Conservation (phyloP, 371 early-diverging fungal genomes). For the Circinella minor region DNA sequence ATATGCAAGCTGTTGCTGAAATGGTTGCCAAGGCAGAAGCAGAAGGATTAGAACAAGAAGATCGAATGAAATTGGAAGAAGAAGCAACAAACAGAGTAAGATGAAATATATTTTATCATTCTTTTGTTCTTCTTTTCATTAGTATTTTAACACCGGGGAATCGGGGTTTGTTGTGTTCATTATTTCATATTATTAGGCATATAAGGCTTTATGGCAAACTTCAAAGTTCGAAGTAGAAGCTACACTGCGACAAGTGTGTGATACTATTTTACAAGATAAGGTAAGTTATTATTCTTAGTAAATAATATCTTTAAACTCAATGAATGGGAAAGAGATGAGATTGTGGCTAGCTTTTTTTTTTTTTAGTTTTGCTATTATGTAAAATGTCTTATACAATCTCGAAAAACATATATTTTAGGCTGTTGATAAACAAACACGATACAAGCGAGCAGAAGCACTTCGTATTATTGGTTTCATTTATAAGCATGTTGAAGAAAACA, state of each 20-base stretch:
- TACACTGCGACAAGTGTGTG: conserved; percentile 87
- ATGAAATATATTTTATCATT: no score
- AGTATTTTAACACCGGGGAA: neutral
- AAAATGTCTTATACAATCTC: no score
- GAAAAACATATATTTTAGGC: conserved; percentile 16
- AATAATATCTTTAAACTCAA: no score
- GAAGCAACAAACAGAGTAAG: conserved; percentile 66
- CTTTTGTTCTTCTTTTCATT: neutral
- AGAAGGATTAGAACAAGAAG: conserved; percentile 66
- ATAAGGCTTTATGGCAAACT: conserved; percentile 93
- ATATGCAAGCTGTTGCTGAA: conserved; percentile 84
- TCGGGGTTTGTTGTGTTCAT: no score
- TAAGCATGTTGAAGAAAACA: conserved; percentile 46
- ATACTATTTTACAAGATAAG: conserved; percentile 68
- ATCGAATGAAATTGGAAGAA: conserved; percentile 74
- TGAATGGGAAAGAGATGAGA: neutral
- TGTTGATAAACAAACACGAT: conserved; percentile 37
- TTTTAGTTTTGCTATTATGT: no score
- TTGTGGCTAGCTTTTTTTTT: neutral
- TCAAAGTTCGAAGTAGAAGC: conserved; percentile 93
- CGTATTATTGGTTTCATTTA: conserved; percentile 54
- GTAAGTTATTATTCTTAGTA: neutral
- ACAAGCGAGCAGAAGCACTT: conserved; percentile 51
- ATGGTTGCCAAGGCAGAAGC: conserved; percentile 90
- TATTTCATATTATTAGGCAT: conserved; percentile 50